Percentiles rank a stretch among this genome's conserved stretches.
Conservation (phyloP, 1,284 basidiomycete species). For the Schizophyllum commune region DNA sequence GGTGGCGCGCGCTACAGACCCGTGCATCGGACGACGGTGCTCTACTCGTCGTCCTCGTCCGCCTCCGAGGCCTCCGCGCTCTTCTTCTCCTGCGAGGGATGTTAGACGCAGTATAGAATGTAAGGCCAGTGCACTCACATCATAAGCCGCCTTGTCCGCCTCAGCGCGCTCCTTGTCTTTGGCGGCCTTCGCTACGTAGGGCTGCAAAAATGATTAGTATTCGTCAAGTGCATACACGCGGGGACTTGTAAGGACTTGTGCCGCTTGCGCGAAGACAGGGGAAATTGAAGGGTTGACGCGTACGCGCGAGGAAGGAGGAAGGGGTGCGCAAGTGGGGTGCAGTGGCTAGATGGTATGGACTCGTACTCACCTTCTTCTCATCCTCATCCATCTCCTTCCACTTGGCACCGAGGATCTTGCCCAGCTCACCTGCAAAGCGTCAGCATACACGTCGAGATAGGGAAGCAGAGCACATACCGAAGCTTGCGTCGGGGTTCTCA, state of each 20-base stretch:
- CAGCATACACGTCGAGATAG: constrained; percentile 8
- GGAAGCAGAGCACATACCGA: constrained; percentile 50
- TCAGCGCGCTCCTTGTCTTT: constrained; percentile 83
- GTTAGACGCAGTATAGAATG: constrained; percentile 1
- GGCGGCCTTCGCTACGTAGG: constrained; percentile 84
- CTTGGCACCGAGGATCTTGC: constrained; percentile 81
- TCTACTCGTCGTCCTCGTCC: constrained; percentile 40
- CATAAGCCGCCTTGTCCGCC: constrained; percentile 71
- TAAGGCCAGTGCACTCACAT: constrained; percentile 34
- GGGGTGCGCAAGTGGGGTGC: no score
- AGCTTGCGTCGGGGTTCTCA: constrained; percentile 91
- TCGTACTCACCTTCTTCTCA: constrained; percentile 70
- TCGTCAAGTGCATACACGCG: no score
- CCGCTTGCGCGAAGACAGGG: no score
- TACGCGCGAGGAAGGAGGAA: no score
- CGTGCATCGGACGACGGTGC: not conserved
- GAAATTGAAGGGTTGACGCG: no score
- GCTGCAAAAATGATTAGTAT: constrained; percentile 39
- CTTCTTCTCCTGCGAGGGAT: constrained; percentile 30
- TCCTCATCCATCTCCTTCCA: constrained; percentile 84
- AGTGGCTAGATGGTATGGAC: no score
- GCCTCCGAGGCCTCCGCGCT: constrained; percentile 45
- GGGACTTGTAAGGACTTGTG: no score
- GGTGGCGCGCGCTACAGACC: no score
- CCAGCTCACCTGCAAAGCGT: constrained; percentile 58